These are phyloP conservation scores for Rhynchosporium agropyri DNA, from an alignment of 2,329 filamentous ascomycete species.

Conservation along the genomic window DNA sequence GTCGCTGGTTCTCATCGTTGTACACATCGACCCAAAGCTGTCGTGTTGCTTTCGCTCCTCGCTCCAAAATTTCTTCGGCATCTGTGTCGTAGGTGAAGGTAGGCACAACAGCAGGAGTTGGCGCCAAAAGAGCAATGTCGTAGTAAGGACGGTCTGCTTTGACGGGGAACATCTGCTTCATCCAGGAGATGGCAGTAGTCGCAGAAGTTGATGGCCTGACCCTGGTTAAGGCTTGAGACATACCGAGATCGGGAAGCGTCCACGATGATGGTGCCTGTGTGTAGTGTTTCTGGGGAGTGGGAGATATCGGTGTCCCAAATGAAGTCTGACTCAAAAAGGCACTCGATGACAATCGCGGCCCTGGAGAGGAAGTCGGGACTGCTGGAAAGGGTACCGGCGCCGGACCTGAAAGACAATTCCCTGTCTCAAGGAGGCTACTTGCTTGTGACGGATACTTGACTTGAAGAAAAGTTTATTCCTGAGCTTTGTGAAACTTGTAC, in stretches of 20 bases:
- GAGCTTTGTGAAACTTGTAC: neutral
- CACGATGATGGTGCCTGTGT: conserved; percentile 8
- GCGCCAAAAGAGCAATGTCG: conserved; percentile 17
- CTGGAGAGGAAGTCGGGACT: neutral
- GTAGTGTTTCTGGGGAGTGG: conserved; percentile 9
- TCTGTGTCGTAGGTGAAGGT: conserved; percentile 24
- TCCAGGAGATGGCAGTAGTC: conserved; percentile 67
- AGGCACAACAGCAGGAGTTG: conserved; percentile 24
- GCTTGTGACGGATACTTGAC: conserved; percentile 16
- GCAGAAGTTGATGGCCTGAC: conserved; percentile 84
- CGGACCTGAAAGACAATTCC: neutral
- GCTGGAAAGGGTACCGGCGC: neutral
- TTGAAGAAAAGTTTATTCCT: conserved; percentile 17
- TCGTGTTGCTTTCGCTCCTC: conserved; percentile 20
- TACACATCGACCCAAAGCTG: conserved; percentile 23
- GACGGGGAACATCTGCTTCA: conserved; percentile 20
- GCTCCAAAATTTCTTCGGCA: conserved; percentile 23
- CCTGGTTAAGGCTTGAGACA: conserved; percentile 21
- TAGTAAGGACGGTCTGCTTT: conserved; percentile 24
- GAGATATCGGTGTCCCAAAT: neutral
- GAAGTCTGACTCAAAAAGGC: conserved; percentile 18
- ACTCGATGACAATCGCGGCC: neutral
- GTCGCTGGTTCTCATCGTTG: conserved; percentile 11
- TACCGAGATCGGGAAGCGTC: conserved; percentile 12
- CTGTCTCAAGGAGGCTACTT: neutral